Conservation (phyloP, 1,284 basidiomycete species). For the Cystobasidium slooffiae region DNA sequence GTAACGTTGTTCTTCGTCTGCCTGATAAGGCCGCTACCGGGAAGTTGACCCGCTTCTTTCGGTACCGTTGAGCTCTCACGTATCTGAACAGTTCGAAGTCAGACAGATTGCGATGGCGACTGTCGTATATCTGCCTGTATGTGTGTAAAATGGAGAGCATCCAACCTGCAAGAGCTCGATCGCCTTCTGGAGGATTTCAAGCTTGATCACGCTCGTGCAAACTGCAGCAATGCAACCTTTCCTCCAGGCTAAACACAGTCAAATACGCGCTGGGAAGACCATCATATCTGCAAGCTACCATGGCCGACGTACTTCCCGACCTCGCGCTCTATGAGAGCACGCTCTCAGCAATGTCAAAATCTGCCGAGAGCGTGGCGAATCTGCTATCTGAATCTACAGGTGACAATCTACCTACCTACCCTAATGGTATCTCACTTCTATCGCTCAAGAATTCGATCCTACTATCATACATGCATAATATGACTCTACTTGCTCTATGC, state of each 20-base stretch:
- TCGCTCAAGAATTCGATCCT: conserved; percentile 81
- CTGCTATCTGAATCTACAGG: conserved; percentile 29
- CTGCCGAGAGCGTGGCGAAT: conserved; percentile 29
- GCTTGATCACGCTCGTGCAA: background rate
- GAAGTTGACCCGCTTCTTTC: too few relatives aligned
- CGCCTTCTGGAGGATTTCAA: background rate
- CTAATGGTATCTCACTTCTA: conserved; percentile 85
- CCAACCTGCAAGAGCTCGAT: background rate
- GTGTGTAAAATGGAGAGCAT: background rate
- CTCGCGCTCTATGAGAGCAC: conserved; percentile 33
- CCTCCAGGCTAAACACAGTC: background rate
- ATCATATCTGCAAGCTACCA: conserved; percentile 5
- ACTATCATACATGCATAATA: conserved; percentile 74
- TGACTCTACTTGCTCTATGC: conserved; percentile 74
- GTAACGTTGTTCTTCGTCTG: too few relatives aligned
- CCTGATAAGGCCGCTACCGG: too few relatives aligned
- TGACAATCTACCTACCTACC: conserved; percentile 49
- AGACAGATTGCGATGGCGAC: too few relatives aligned
- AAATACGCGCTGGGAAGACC: background rate
- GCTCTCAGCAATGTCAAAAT: conserved; percentile 21
- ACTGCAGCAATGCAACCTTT: background rate
- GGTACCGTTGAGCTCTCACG: too few relatives aligned
- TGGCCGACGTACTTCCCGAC: conserved; percentile 31
- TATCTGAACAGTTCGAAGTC: too few relatives aligned
- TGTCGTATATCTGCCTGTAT: too few relatives aligned